Percentiles rank a stretch among this genome's conserved stretches.
These are phyloP conservation scores for Phaeomoniella chlamydospora DNA, from an alignment of 2,329 filamentous ascomycete species.

Conservation along the genomic window DNA sequence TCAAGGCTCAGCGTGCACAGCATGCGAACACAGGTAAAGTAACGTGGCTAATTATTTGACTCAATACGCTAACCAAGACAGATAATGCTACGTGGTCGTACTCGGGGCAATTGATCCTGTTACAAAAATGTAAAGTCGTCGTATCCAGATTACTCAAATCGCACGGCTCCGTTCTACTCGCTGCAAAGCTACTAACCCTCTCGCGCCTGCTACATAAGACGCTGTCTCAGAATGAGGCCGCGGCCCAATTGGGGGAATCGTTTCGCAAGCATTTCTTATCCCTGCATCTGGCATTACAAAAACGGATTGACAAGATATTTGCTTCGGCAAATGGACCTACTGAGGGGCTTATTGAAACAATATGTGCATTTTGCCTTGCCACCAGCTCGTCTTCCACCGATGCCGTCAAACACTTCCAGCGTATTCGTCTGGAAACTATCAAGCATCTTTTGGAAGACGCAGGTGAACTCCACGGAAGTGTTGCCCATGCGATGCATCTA, in stretches of 20 bases:
- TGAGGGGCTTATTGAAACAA: slow-evolving; percentile 48
- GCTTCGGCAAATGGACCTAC: slow-evolving; percentile 26
- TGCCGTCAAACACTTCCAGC: slow-evolving; percentile 63
- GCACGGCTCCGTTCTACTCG: slow-evolving; percentile 35
- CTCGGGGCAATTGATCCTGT: slow-evolving; percentile 41
- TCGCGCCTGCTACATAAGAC: slow-evolving; percentile 62
- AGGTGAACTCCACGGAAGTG: slow-evolving; percentile 31
- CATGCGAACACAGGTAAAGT: too few relatives aligned
- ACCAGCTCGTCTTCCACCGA: slow-evolving; percentile 70
- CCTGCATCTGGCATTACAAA: slow-evolving; percentile 50
- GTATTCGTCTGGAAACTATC: slow-evolving; percentile 57
- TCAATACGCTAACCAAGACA: slow-evolving; percentile 16
- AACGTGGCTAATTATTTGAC: slow-evolving; percentile 2
- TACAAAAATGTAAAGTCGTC: slow-evolving; percentile 39
- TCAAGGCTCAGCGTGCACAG: background rate
- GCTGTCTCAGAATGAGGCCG: slow-evolving; percentile 38
- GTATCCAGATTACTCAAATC: slow-evolving; percentile 38
- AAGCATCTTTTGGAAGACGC: slow-evolving; percentile 42
- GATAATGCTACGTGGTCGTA: slow-evolving; percentile 27
- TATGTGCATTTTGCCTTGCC: slow-evolving; percentile 70
- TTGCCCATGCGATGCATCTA: slow-evolving; percentile 53
- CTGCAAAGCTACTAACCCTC: slow-evolving; percentile 61
- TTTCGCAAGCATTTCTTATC: slow-evolving; percentile 49
- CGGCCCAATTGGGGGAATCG: slow-evolving; percentile 42
- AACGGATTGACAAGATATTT: slow-evolving; percentile 44